Evolutionary conservation across 129 eudicot genomes (phyloP).

Genomic region (Scalesia atractyloides): DNA sequence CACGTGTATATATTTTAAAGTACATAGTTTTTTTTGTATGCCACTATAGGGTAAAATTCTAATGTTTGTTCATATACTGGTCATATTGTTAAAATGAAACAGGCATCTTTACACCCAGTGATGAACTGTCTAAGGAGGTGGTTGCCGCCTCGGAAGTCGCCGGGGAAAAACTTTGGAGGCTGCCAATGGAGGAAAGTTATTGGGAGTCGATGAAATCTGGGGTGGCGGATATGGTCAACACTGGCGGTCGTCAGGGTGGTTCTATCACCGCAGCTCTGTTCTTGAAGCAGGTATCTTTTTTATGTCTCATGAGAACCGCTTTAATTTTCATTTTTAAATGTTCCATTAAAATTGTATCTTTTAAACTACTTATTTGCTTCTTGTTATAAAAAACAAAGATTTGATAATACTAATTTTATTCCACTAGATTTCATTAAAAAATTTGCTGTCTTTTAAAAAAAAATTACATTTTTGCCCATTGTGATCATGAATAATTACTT

Average conservation of each 20-base stretch:
- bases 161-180: slow-evolving; percentile 96
- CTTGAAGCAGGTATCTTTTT: slow-evolving; percentile 77
- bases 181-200: slow-evolving; percentile 96
- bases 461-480: background rate
- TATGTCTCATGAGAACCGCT: background rate
- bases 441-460: background rate
- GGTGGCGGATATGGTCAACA: slow-evolving; percentile 96
- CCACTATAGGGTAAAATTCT: background rate
- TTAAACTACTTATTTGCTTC: background rate
- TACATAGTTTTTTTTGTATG: slow-evolving; percentile 1
- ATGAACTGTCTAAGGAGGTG: slow-evolving; percentile 84
- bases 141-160: slow-evolving; percentile 74
- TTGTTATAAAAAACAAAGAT: background rate
- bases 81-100: slow-evolving; percentile 10
- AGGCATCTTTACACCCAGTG: slow-evolving; percentile 94
- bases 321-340: background rate
- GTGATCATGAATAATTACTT: background rate
- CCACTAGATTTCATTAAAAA: background rate
- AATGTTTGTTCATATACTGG: background rate
- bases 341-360: background rate
- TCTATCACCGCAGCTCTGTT: slow-evolving; percentile 94
- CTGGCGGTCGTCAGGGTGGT: slow-evolving; percentile 92
- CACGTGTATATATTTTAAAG: background rate
- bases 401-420: background rate
- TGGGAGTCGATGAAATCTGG: slow-evolving; percentile 98